Percentiles rank a stretch among this genome's conserved stretches.
Evolutionary conservation across 306 rosid genomes (phyloP).

Genomic region (Castanea mollissima): DNA sequence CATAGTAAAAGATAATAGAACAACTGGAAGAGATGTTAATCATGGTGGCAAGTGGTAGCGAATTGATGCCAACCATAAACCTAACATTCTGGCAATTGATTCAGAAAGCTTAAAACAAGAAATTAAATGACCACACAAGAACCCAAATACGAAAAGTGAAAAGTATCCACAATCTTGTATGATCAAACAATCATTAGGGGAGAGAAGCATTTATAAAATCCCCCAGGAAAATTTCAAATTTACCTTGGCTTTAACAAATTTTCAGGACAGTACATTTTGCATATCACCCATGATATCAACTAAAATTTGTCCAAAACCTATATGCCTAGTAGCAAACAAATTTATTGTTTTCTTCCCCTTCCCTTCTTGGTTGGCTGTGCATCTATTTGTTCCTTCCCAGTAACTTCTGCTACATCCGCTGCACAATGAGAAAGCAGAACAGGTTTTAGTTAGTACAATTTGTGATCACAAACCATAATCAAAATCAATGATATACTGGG

Average conservation of each 20-base stretch:
- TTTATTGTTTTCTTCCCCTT: slow-evolving; percentile 79
- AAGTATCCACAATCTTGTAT: background rate
- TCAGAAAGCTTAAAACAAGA: background rate
- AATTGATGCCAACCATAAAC: background rate
- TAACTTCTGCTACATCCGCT: slow-evolving; percentile 72
- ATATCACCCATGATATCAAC: slow-evolving; percentile 18
- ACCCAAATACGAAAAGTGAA: background rate
- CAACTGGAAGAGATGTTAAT: too few species aligned
- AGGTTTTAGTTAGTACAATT: slow-evolving; percentile 6
- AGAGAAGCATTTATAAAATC: background rate
- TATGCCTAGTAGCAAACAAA: slow-evolving; percentile 19
- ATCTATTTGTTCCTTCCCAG: slow-evolving; percentile 76
- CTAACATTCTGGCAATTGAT: too few species aligned
- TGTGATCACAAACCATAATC: background rate
- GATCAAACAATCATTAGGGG: background rate
- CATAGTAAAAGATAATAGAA: too few species aligned
- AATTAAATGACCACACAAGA: background rate
- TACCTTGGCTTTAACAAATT: background rate
- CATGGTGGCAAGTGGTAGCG: background rate
- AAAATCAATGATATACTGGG: background rate
- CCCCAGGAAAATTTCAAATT: slow-evolving; percentile 7
- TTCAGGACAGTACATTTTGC: background rate
- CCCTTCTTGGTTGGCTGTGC: slow-evolving; percentile 77
- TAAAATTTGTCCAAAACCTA: slow-evolving; percentile 18
- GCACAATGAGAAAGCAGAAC: slow-evolving; percentile 27